A percentile compares a stretch with the other conserved stretches of the same genome.
phyloP scores from a whole-genome alignment of 352 stramenopile genomes.

The Globisporangium carolinianum region DNA sequence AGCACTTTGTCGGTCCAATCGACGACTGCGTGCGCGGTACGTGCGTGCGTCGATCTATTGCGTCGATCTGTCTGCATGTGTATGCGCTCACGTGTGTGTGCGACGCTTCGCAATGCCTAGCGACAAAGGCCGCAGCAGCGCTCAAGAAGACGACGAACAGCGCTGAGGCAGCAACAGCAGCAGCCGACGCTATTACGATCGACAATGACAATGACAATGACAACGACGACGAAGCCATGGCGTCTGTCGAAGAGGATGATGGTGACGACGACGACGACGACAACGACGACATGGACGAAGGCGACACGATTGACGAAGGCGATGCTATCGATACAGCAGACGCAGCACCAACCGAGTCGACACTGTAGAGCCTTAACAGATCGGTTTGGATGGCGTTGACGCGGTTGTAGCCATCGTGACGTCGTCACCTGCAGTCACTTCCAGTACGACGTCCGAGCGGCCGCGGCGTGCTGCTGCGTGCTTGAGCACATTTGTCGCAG shows the following conservation, averaged over 20 bases:
- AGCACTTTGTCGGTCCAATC: slow-evolving; percentile 63
- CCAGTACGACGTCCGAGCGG: slow-evolving; percentile 35
- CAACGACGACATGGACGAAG: background rate
- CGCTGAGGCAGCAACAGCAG: slow-evolving; percentile 8
- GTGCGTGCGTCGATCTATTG: background rate
- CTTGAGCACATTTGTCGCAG: slow-evolving; percentile 45
- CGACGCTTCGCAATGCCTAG: slow-evolving; percentile 11
- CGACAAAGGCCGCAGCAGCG: slow-evolving; percentile 34
- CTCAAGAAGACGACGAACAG: slow-evolving; percentile 31
- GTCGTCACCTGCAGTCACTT: slow-evolving; percentile 1
- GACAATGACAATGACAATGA: slow-evolving; percentile 19
- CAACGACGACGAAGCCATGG: slow-evolving; percentile 31
- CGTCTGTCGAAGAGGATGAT: slow-evolving; percentile 22
- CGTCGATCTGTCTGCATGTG: background rate
- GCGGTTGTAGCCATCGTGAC: no score
- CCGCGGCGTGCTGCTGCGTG: slow-evolving; percentile 52
- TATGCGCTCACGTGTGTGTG: background rate
- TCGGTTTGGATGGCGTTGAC: no score
- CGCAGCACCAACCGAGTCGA: background rate
- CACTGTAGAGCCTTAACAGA: background rate
- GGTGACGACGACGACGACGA: slow-evolving; percentile 9
- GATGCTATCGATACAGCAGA: background rate
- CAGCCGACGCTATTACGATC: background rate
- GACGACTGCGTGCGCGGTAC: slow-evolving; percentile 67
- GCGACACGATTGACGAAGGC: background rate